phyloP scores from a whole-genome alignment of 176 grass and related monocot species.

The Dendrocalamus sinicus region DNA sequence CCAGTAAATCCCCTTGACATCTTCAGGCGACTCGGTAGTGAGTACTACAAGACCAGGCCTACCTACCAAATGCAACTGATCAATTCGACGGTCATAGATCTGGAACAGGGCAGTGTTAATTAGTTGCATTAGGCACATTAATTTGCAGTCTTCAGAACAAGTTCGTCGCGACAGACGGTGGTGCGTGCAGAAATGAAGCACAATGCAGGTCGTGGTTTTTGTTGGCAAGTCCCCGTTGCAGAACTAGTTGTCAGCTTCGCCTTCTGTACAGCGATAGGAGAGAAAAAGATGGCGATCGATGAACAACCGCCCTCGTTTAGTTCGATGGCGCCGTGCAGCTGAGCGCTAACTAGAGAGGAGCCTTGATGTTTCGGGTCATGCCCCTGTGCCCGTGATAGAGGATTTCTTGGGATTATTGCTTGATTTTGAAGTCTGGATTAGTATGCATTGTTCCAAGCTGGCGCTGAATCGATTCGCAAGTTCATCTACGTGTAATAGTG shows the following conservation, averaged over 20 bases:
- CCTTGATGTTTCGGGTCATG: not conserved
- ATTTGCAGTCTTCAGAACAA: not conserved
- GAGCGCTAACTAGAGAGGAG: not conserved
- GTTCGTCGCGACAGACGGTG: not conserved
- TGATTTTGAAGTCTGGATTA: not conserved
- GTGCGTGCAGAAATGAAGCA: not conserved
- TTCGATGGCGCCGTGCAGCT: not conserved
- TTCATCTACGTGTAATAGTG: not conserved
- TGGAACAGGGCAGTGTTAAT: not conserved
- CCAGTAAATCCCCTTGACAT: not conserved
- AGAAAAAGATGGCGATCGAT: slow-evolving; percentile 1
- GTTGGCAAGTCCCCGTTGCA: slow-evolving; percentile 27
- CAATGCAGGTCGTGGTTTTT: not conserved
- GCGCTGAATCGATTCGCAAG: not conserved
- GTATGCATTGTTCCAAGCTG: not conserved
- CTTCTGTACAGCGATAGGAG: not conserved
- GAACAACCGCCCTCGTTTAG: not conserved
- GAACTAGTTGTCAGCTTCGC: not conserved
- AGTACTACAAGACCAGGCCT: not conserved
- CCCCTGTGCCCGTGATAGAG: not conserved
- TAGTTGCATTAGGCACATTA: not conserved
- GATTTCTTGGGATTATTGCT: not conserved
- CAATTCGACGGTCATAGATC: not conserved
- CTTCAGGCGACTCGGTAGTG: not conserved
- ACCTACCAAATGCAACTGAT: not conserved